Conservation (phyloP, 139 green algal genomes). For the Diplosphaera chodatii region DNA sequence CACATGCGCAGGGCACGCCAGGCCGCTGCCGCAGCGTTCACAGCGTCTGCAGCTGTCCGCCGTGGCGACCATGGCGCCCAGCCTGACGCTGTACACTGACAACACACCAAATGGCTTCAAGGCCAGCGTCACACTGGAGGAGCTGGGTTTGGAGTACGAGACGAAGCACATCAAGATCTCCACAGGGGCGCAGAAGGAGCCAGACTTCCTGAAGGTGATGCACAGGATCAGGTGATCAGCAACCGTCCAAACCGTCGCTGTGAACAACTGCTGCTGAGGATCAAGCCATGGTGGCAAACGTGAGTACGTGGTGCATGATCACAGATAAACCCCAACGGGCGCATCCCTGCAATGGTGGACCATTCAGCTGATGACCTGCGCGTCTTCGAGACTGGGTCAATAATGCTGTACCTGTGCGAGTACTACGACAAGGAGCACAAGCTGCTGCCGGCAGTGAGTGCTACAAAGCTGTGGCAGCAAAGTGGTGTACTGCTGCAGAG, state of each 20-base stretch:
- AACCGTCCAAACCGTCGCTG: too few relatives aligned
- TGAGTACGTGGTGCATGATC: too few relatives aligned
- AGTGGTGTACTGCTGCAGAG: background rate
- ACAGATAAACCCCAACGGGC: constrained; percentile 36
- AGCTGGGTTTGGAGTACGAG: constrained; percentile 30
- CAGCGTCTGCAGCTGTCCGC: too few relatives aligned
- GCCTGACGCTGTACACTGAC: background rate
- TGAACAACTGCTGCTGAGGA: too few relatives aligned
- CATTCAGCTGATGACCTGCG: constrained; percentile 19
- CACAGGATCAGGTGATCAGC: too few relatives aligned
- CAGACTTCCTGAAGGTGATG: constrained; percentile 32
- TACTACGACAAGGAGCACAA: constrained; percentile 2
- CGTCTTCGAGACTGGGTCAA: constrained; percentile 28
- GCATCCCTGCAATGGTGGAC: constrained; percentile 49
- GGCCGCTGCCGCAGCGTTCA: too few relatives aligned
- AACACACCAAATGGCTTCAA: constrained; percentile 23
- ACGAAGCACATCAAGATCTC: constrained; percentile 20
- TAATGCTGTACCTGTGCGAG: constrained; percentile 18
- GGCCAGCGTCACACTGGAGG: constrained; percentile 33
- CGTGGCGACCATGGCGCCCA: background rate
- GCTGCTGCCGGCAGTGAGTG: constrained; percentile 2
- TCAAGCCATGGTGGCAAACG: too few relatives aligned
- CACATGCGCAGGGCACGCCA: too few relatives aligned
- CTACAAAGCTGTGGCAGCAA: background rate
- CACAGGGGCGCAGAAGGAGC: constrained; percentile 39